Evolutionary conservation across 768 basidiomycete genomes (phyloP).

Genomic region (Russula brevipes): DNA sequence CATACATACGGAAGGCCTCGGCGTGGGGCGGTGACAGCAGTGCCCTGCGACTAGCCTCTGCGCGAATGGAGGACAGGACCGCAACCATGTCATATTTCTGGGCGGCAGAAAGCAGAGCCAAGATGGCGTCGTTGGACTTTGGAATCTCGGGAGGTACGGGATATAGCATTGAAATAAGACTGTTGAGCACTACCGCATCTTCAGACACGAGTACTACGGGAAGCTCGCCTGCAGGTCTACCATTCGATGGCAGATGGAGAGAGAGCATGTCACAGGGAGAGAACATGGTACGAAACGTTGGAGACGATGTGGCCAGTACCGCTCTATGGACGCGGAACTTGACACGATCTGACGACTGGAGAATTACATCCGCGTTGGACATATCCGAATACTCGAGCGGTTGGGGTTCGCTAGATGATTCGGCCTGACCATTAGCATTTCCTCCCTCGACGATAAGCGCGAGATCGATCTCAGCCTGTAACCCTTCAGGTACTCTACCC

Average conservation of each 20-base stretch:
- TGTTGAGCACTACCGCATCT: background rate
- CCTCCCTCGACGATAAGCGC: background rate
- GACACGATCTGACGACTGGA: background rate
- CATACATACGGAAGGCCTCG: background rate
- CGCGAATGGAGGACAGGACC: constrained; percentile 1
- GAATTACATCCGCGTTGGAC: background rate
- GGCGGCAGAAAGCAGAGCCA: background rate
- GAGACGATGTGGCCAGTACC: background rate
- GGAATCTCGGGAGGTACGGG: too few relatives aligned
- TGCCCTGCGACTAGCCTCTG: background rate
- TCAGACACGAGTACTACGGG: too few relatives aligned
- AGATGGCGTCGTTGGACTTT: background rate
- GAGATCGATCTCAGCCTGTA: background rate
- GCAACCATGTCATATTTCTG: constrained; percentile 8
- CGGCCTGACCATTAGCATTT: background rate
- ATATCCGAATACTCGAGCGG: background rate
- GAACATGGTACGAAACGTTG: background rate
- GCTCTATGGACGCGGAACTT: background rate
- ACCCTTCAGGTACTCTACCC: background rate
- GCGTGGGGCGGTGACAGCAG: too few relatives aligned
- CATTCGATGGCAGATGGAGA: too few relatives aligned
- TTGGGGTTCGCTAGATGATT: too few relatives aligned
- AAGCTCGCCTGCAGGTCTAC: too few relatives aligned
- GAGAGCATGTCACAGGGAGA: background rate
- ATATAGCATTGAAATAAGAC: background rate